Base-by-base conservation (phyloP, 2,329 filamentous ascomycete species). In the Fulvia fulva region DNA sequence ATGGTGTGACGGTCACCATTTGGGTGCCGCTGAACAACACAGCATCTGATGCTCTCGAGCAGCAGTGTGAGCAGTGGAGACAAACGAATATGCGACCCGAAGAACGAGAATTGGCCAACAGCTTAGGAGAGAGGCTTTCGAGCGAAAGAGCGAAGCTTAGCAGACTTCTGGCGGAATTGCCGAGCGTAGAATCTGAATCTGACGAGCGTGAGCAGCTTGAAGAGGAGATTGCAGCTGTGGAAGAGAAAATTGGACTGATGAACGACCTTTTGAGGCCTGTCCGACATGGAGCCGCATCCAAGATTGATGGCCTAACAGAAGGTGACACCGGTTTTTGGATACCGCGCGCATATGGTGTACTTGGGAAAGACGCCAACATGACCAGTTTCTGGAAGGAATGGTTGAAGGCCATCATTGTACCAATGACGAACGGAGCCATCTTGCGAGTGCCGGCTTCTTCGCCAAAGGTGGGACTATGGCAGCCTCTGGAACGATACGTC, bases 381-480 rank as follows among this genome's bases (percentile, higher is more conserved):
- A 91, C 92, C 63, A 85, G 86, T 30, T 97, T 99, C 76, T 99
- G 93, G 92, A 97, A 97, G 74, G 94, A 99, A 73, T 99, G 94
- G 94, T 82, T 99, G 50, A 88, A 91, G 74, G 92, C 93, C 6
- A 83, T 97, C 9, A 81, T 94, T n/a, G 90, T 96, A 22, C 94
- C 94, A 26, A 99, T 97, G 94, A 91, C 87, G 1, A 91, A 96
- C 70, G 91, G 93, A 21, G 86, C 82, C 14, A 81, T 99, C 28
- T 77, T 94, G 65, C 84, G 92, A 57, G 86, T 99, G 7, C 91
- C 94, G 6, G 81, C 90, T 9, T 96, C 88, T 74, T 97, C 93
- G 5, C 92, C 94, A 12, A 90, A 87, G 68, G 86, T 96, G 63
- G 94, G 94, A 46, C 86, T 91, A 71, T 99, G 94, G 94, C 93